Evolutionary conservation across 345 rosid genomes (phyloP).

Genomic region (Hypericum perforatum): DNA sequence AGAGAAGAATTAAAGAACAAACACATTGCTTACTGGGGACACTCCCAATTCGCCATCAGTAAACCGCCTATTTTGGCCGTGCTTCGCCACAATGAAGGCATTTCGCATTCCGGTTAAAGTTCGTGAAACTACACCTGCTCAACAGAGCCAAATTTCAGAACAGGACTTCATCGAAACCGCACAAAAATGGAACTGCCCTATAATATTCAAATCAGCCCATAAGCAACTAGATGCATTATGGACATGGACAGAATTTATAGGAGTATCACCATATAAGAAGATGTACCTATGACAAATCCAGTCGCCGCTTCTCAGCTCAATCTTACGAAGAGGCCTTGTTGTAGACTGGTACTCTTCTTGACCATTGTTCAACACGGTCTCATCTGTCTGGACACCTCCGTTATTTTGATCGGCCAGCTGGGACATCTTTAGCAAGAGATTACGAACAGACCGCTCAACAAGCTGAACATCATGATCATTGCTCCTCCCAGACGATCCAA

Average conservation of each 20-base stretch:
- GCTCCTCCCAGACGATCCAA: conserved; percentile 18
- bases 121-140: conserved; percentile 83
- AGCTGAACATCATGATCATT: conserved; percentile 25
- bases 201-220: background rate
- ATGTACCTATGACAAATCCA: conserved; percentile 69
- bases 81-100: conserved; percentile 49
- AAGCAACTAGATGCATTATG: background rate
- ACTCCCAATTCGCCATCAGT: conserved; percentile 90
- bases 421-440: conserved; percentile 47
- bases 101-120: conserved; percentile 69
- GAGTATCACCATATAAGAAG: background rate
- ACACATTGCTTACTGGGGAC: conserved; percentile 67
- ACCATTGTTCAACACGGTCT: conserved; percentile 26
- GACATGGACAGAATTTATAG: background rate
- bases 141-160: background rate
- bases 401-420: conserved; percentile 27
- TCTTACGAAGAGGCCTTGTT: conserved; percentile 27
- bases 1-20: conserved; percentile 8
- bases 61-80: conserved; percentile 52
- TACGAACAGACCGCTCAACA: conserved; percentile 51
- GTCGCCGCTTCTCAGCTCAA: conserved; percentile 85
- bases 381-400: conserved; percentile 20
- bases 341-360: conserved; percentile 32
- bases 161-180: no score
- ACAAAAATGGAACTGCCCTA: no score